These are phyloP conservation scores for Backusella australiensis DNA, from an alignment of 192 early-diverging fungal genomes.

Conservation along the genomic window DNA sequence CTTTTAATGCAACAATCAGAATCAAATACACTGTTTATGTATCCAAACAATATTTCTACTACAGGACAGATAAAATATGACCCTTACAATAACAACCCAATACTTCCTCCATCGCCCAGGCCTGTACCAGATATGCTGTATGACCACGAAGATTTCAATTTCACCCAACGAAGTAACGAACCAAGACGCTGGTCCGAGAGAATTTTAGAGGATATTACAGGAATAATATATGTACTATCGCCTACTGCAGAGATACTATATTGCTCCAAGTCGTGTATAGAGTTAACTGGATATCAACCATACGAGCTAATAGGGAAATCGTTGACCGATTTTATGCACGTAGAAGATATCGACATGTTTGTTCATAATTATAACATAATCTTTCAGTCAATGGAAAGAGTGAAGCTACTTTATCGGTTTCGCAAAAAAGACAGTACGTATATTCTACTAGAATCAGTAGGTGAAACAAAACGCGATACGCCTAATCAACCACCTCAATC, in stretches of 20 bases:
- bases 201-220: conserved; percentile 42
- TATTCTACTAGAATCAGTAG: conserved; percentile 42
- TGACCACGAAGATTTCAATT: conserved; percentile 19
- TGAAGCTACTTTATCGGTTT: conserved; percentile 41
- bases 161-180: conserved; percentile 32
- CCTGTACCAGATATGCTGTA: conserved; percentile 1
- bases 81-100: background rate
- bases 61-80: background rate
- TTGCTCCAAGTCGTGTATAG: conserved; percentile 43
- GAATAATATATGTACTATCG: conserved; percentile 42
- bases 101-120: background rate
- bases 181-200: conserved; percentile 41
- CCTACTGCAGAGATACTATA: conserved; percentile 39
- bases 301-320: conserved; percentile 40
- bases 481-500: conserved; percentile 8
- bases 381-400: conserved; percentile 30
- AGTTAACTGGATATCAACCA: conserved; percentile 42
- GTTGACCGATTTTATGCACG: conserved; percentile 45
- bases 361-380: conserved; percentile 37
- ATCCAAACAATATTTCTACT: background rate
- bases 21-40: background rate
- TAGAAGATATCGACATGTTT: conserved; percentile 46
- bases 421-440: conserved; percentile 44
- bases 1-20: conserved; percentile 7
- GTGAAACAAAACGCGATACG: conserved; percentile 29